Percentiles rank a stretch among this genome's conserved stretches.
These are phyloP conservation scores for Paracoccidioides brasiliensis DNA, from an alignment of 2,329 filamentous ascomycete species.

Conservation along the genomic window DNA sequence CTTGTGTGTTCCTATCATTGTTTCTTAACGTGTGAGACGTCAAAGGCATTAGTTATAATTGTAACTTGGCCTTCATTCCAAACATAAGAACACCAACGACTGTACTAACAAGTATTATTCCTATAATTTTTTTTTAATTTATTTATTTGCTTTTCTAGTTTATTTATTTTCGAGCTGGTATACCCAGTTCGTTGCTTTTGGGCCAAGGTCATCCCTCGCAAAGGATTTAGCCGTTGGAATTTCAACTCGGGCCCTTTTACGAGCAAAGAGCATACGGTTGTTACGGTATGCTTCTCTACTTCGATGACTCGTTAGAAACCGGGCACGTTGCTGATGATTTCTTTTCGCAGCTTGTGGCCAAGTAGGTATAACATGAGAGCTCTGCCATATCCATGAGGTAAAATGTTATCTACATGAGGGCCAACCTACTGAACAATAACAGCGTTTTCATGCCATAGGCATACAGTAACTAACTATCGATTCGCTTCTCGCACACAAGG, in stretches of 20 bases:
- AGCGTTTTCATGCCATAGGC: conserved; percentile 18
- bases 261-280: conserved; percentile 29
- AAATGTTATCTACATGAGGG: too few relatives aligned
- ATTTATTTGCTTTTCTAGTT: too few relatives aligned
- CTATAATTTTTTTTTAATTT: too few relatives aligned
- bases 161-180: conserved; percentile 24
- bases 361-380: conserved; percentile 42
- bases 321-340: conserved; percentile 5
- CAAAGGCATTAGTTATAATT: too few relatives aligned
- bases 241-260: conserved; percentile 27
- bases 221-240: conserved; percentile 19
- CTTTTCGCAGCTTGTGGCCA: conserved; percentile 51
- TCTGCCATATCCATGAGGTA: not conserved
- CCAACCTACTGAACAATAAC: not conserved
- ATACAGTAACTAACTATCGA: conserved; percentile 13
- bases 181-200: conserved; percentile 35
- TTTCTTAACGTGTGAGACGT: too few relatives aligned
- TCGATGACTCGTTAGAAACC: conserved; percentile 31
- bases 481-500: conserved; percentile 16
- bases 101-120: too few relatives aligned
- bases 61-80: too few relatives aligned
- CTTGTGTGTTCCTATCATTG: too few relatives aligned
- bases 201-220: conserved; percentile 21
- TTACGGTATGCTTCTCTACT: conserved; percentile 43
- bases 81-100: too few relatives aligned